Conservation (phyloP, 192 early-diverging fungal species). For the Rhizoclosmatium globosum region DNA sequence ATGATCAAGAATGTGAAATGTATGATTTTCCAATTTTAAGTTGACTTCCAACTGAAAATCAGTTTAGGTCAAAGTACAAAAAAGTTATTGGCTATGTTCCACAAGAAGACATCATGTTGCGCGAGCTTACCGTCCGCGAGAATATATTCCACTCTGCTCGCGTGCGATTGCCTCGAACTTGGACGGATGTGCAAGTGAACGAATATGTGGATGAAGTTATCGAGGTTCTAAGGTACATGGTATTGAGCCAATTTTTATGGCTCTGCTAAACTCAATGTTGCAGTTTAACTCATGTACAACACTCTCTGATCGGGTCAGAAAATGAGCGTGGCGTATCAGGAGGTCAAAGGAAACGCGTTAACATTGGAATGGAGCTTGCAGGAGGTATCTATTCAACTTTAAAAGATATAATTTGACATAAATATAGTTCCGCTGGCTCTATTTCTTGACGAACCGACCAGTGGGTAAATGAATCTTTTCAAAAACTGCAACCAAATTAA, state of each 20-base stretch:
- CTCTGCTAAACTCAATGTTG: background rate
- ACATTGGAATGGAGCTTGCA: constrained; percentile 76
- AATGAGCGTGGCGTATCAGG: constrained; percentile 71
- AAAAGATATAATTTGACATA: background rate
- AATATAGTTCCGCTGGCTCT: constrained; percentile 61
- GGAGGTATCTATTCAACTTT: constrained; percentile 36
- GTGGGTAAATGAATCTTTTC: constrained; percentile 47
- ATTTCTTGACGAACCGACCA: constrained; percentile 78
- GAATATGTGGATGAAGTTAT: constrained; percentile 31
- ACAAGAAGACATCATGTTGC: constrained; percentile 52
- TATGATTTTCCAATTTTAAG: background rate
- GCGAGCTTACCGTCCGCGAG: constrained; percentile 64
- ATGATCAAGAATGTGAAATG: constrained; percentile 43
- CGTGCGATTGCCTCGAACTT: constrained; percentile 29
- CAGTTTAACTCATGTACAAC: constrained; percentile 54
- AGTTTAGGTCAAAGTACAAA: constrained; percentile 38
- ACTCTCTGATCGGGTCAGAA: constrained; percentile 63
- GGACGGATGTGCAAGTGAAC: constrained; percentile 18
- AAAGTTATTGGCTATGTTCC: constrained; percentile 53
- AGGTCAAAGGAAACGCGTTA: constrained; percentile 78
- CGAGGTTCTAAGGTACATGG: constrained; percentile 7
- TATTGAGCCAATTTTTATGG: background rate
- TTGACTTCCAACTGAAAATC: background rate
- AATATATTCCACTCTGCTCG: constrained; percentile 45
- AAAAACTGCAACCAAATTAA: background rate